Evolutionary conservation across 2,329 filamentous ascomycete genomes (phyloP), one percentile per base, ranked within the genome.

Genomic region (Talaromyces sp.): DNA sequence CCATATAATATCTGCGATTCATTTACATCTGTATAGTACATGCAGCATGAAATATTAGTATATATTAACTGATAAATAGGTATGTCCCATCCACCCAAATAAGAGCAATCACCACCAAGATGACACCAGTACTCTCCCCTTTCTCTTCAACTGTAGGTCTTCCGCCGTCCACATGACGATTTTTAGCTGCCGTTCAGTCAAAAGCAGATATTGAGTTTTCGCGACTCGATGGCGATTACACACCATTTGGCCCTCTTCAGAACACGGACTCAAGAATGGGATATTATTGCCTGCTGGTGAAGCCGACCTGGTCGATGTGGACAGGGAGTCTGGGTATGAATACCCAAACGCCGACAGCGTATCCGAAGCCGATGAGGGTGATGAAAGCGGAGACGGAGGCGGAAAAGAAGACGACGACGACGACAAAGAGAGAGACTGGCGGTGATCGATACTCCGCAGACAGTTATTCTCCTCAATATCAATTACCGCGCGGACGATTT

Each of bases 81-180:
- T 33, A 30, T 30, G 22, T 22, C 22, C 22, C 22, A 30, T 30
- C 10, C 22, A 4, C 22, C n/a, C 17, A 49, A 49, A 11, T 33
- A 30, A 1, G 13, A 4, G 49, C 6, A 17, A 53, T 53, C 27
- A 62, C 60, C 60, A 62, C 60, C 60, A 62, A 4, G 60, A 58
- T 7, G 58, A 30, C 22, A 62, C 32, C 22, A 62, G 32, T 19
- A 42, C 30, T 51, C 60, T 59, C 22, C 60, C 60, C 9, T 56
- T 59, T 27, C 44, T 53, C 4, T 22, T 17, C 57, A 59, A 52
- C 42, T 59, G 17, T 3, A 22, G 27, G 58, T 62, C 60, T 42
- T 62, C 60, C 32, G 27, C 39, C 5, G 60, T 62, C 60, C 60
- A 62, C 28, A 62, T 56, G 28, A 62, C 32, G 39, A 59, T 32